Conservation (phyloP, 257 asterid genomes). For the Galeopsis tetrahit region DNA sequence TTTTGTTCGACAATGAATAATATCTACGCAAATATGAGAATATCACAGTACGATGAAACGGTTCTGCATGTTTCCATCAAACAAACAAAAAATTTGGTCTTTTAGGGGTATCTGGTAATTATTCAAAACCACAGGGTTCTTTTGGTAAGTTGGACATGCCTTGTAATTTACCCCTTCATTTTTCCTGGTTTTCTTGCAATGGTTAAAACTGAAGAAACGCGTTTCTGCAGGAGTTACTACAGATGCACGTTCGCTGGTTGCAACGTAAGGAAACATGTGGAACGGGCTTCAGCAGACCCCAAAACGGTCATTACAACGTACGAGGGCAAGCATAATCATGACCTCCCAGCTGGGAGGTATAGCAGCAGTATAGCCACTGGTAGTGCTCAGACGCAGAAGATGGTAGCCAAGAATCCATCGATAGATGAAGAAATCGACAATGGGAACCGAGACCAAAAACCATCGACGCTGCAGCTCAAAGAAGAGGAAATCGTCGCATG, state of each 20-base stretch:
- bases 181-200: not conserved
- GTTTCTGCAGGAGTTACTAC: slow-evolving; percentile 78
- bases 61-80: slow-evolving; percentile 4
- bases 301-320: slow-evolving; percentile 85
- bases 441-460: slow-evolving; percentile 45
- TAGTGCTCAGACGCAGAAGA: slow-evolving; percentile 40
- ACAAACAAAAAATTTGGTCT: not conserved
- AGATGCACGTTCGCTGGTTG: slow-evolving; percentile 87
- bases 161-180: not conserved
- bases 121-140: not conserved
- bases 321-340: slow-evolving; percentile 92
- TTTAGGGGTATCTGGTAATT: not conserved
- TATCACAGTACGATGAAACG: not conserved
- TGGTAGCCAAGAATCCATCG: slow-evolving; percentile 35
- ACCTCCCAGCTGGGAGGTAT: slow-evolving; percentile 59
- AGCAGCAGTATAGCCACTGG: slow-evolving; percentile 33
- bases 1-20: not conserved
- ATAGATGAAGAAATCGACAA: slow-evolving; percentile 42
- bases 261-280: slow-evolving; percentile 94
- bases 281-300: slow-evolving; percentile 86
- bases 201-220: not conserved
- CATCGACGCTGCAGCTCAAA: slow-evolving; percentile 54
- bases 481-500: slow-evolving; percentile 56
- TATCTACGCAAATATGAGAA: not conserved
- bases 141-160: not conserved